Percentiles rank a stretch among this genome's conserved stretches.
These are phyloP conservation scores for Arxiozyma slooffiae DNA, from an alignment of 1,139 yeast species.

Conservation along the genomic window DNA sequence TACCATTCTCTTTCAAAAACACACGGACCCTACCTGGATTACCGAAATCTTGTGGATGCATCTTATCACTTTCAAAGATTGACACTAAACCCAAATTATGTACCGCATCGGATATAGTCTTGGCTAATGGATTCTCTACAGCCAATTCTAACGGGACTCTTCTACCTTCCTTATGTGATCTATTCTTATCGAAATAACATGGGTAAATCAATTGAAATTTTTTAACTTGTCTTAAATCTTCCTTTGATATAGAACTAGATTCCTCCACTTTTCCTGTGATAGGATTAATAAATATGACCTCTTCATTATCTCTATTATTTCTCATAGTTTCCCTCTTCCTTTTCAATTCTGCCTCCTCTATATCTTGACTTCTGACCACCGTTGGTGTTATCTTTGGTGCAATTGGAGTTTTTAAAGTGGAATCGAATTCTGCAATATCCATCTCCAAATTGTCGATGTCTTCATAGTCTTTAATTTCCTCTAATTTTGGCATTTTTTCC, in stretches of 20 bases:
- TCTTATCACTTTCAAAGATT: constrained; percentile 65
- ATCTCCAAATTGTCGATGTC: constrained; percentile 87
- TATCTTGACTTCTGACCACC: constrained; percentile 57
- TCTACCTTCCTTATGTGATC: constrained; percentile 76
- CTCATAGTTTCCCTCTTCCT: constrained; percentile 7
- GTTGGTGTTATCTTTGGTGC: constrained; percentile 59
- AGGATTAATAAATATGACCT: constrained; percentile 23
- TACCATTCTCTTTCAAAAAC: constrained; percentile 44
- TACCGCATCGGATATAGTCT: constrained; percentile 62
- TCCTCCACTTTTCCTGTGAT: constrained; percentile 20
- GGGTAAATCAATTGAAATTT: constrained; percentile 74
- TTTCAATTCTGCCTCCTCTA: constrained; percentile 25
- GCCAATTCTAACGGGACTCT: constrained; percentile 59
- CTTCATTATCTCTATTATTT: constrained; percentile 8
- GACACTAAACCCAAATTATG: constrained; percentile 31
- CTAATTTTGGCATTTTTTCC: constrained; percentile 57
- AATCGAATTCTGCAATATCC: constrained; percentile 88
- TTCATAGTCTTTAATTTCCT: constrained; percentile 71
- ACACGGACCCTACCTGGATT: constrained; percentile 92
- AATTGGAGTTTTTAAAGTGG: constrained; percentile 54
- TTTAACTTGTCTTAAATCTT: constrained; percentile 44
- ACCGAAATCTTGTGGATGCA: constrained; percentile 96
- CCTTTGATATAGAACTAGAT: constrained; percentile 25
- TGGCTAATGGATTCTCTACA: constrained; percentile 80
- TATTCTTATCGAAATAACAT: constrained; percentile 74